Conservation (phyloP, 2,329 filamentous ascomycete genomes). For the Sclerotinia minor region DNA sequence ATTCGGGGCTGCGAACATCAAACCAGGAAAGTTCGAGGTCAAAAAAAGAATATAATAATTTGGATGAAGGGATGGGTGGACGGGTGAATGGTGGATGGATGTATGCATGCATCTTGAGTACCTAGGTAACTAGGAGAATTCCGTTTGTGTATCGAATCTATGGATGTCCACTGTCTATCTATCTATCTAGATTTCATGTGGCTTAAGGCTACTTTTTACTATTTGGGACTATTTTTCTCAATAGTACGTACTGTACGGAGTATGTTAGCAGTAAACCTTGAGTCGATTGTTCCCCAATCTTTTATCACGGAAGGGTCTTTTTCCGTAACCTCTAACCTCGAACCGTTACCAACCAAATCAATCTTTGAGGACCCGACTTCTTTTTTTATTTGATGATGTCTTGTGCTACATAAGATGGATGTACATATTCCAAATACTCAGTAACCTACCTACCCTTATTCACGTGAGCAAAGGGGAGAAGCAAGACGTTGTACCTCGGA, state of each 20-base stretch:
- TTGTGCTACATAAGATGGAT: neutral
- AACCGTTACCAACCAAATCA: neutral
- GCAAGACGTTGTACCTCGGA: too few species aligned
- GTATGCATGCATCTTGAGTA: neutral
- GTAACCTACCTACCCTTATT: too few species aligned
- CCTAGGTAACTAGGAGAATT: constrained; percentile 8
- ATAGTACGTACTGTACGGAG: too few species aligned
- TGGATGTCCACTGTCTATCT: too few species aligned
- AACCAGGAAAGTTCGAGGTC: neutral
- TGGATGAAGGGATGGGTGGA: neutral
- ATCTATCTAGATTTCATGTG: neutral
- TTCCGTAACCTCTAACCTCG: too few species aligned
- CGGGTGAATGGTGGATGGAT: neutral
- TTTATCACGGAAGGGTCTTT: too few species aligned
- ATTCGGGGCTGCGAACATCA: neutral
- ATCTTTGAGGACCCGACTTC: neutral
- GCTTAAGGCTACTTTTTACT: neutral
- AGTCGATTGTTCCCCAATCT: too few species aligned
- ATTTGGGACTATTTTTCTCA: constrained; percentile 1
- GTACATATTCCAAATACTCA: constrained; percentile 2
- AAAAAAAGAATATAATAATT: neutral
- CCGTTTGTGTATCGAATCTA: neutral
- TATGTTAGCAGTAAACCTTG: too few species aligned
- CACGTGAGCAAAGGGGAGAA: neutral
- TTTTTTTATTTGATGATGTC: neutral